Evolutionary conservation across 208 protist species (phyloP), one percentile per base, ranked within the genome.

Genomic region (Trichomonas tenax): DNA sequence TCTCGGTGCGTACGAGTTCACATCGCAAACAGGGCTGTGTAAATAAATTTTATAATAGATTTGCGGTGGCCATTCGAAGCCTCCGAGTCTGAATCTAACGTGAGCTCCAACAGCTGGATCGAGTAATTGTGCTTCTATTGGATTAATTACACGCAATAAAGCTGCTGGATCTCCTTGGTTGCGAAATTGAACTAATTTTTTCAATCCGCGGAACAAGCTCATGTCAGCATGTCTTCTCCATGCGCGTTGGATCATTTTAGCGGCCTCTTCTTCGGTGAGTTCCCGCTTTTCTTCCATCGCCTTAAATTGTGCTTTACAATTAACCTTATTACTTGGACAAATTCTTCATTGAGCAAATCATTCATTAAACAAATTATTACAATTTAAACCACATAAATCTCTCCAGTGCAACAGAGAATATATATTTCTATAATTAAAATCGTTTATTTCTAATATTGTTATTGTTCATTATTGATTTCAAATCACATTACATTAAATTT

Each of bases 1-100:
- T 51, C 97, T 96, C 0, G 97, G 97, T 34, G 97, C 96, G 95
- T 97, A 97, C 51, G 97, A 63, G 46, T 96, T 96, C 3, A 97
- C 82, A 96, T 97, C 97, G 49, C 95, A 96, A 41, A 97, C 34
- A 23, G 96, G 46, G 14, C n/a, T 38, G 21, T 97, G 97, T 36
- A 96, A 90, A 84, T 97, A 97, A 40, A 97, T 97, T 96, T 97
- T 97, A 86, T 97, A 97, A 84, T 96, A 97, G 48, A 97, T 96
- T n/a, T 58, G 97, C 31, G 97, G 97, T 21, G 97, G 97, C 82
- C 97, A 97, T 34, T 41, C 40, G 17, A n/a, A 41, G 34, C 97
- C 97, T 31, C 97, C 97, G 4, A 97, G 95, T 21, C 97, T 49
- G 49, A 97, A 97, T 45, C 96, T 90, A n/a, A 97, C 96, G 63